Base-by-base conservation (phyloP, 805 yeast genomes). In the Saturnispora zaruensis region DNA sequence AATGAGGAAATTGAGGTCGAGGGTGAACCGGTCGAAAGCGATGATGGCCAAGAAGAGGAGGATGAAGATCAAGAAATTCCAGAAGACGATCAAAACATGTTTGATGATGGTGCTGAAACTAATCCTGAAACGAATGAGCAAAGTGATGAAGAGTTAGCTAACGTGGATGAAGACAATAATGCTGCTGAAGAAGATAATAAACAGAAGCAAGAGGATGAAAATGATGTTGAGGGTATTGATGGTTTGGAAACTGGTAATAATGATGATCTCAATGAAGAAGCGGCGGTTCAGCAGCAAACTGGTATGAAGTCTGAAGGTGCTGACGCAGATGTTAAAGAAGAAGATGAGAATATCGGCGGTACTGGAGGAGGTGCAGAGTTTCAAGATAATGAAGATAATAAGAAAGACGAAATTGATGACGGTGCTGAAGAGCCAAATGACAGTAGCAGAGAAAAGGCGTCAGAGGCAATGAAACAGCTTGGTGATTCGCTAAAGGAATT, bases 401-500 rank as follows among this genome's bases (percentile, higher is more conserved):
- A 69, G 38, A 60, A 65, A 16, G 63, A 72, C 9, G 70, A 74
- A 26, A 70, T 70, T 14, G 68, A 69, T 3, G 63, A 66, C 4
- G 68, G 71, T 38, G 82, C 78, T 51, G 70, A 73, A 18, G 72
- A 74, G 26, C 72, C 71, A 28, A 68, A 71, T 36, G 88, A 82
- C 53, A 67, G 73, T 11, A 79, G 86, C 18, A 70, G 87, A 49
- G 82, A 84, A 47, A 75, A 76, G 58, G 88, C 87, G 38, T 75
- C 77, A 51, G 89, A 88, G 58, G 80, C 95, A 0, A 71, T 91
- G 66, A 86, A 86, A 63, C 89, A 89, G 62, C 74, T 93, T 13
- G 98, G 99, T 47, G 97, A 90, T 66, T 79, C 96, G 1, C 64
- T 90, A 68, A 87, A 91, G 58, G 96, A 90, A 61, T 91, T 85